Base-by-base conservation (phyloP, 75 land plant genomes). In the Pinus taeda region DNA sequence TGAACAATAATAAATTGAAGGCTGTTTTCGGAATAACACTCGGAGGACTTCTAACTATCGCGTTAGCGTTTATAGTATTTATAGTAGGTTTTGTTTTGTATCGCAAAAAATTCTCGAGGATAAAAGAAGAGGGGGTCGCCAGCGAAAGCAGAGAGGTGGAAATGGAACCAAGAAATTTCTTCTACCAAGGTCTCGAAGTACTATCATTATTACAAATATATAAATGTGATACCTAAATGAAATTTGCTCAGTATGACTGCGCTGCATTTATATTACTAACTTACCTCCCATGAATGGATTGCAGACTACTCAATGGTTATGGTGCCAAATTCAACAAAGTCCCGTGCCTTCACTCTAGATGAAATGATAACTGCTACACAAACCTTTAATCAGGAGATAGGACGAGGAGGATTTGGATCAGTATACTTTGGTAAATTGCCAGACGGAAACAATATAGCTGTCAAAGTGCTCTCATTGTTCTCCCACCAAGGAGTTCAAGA, bases 401-500 rank as follows among this genome's bases (percentile, higher is more conserved):
- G 67, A 4, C 67, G 33, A 29, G 67, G 70, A 2, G 8, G 67
- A 3, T 64, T 64, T 64, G 67, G 67, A 64, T 11, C 6, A 3
- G 67, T 64, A 18, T 64, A 14, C 67, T 36, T 33, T 15, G 85
- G 85, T 36, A 57, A 71, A 8, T 60, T 83, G 60, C 79, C 15
- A 2, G 75, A 83, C 62, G 85, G 85, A 4, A 76, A 80, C 39
- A 58, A 60, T 57, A 82, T 83, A 69, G 85, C 85, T 12, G 80
- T 83, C 15, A 83, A 83, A 57, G 73, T 81, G 21, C 82, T 82
- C 36, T 81, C 86, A 14, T 26, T 55, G 15, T 57, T 71, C 4
- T 81, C 83, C 42, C 62, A 74, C 5, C 87, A 85, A 72, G 87
- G 87, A 58, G 39, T 69, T 15, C n/a, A 36, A 20, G 81, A 85